These are phyloP conservation scores for Diaporthe sp. DNA, from an alignment of 2,329 filamentous ascomycete genomes.

Conservation along the genomic window DNA sequence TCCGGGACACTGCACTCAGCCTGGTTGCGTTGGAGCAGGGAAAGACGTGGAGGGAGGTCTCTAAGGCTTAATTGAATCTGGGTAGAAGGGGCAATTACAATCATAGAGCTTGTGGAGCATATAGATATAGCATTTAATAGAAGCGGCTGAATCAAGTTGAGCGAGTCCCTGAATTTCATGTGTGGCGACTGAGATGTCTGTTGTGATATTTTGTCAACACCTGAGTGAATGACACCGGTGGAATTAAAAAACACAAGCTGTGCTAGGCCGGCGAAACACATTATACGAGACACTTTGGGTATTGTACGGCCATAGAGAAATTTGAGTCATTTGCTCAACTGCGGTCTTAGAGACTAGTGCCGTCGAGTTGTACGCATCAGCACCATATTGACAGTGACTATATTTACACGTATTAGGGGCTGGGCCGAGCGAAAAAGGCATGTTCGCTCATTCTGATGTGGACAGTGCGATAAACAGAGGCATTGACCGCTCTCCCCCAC, in stretches of 20 bases:
- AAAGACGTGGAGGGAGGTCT: conserved; percentile 32
- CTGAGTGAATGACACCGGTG: too few species aligned
- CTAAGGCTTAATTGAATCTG: background rate
- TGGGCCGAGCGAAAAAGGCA: background rate
- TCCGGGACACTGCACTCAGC: conserved; percentile 34
- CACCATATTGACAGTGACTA: background rate
- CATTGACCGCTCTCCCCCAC: background rate
- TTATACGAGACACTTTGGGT: too few species aligned
- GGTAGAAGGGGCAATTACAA: background rate
- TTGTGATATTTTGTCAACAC: background rate
- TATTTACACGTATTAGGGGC: background rate
- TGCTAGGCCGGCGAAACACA: too few species aligned
- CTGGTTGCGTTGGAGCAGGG: conserved; percentile 37
- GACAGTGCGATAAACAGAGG: background rate
- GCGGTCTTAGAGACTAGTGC: too few species aligned
- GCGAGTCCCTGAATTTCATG: background rate
- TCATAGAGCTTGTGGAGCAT: background rate
- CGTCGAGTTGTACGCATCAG: background rate
- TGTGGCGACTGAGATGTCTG: background rate
- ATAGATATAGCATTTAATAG: background rate
- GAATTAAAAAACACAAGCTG: too few species aligned
- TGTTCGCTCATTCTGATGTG: too few species aligned
- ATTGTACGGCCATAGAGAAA: too few species aligned
- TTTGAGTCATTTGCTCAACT: too few species aligned
- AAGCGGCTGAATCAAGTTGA: too few species aligned